A percentile compares a stretch with the other conserved stretches of the same genome.
Evolutionary conservation across 306 rosid species (phyloP).

Genomic region (Cyclanthera cordifolia): DNA sequence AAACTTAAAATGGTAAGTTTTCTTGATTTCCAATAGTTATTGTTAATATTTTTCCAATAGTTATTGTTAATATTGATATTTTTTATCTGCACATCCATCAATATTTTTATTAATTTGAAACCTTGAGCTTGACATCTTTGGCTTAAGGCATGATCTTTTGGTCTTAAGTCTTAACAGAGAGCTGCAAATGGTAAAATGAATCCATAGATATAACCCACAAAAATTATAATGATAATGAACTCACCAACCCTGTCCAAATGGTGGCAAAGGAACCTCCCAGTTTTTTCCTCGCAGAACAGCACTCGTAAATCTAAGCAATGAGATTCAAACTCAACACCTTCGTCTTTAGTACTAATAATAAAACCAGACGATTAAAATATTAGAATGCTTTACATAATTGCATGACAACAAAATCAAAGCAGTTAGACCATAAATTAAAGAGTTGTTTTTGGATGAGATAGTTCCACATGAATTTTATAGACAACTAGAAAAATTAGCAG

Average conservation of each 20-base stretch:
- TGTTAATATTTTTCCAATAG: neutral
- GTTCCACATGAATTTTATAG: neutral
- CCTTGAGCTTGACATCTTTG: neutral
- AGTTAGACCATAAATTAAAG: neutral
- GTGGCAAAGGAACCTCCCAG: conserved; percentile 94
- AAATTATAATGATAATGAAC: conserved; percentile 24
- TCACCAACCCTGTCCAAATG: conserved; percentile 96
- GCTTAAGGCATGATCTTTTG: neutral
- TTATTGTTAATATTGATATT: no score
- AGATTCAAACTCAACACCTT: conserved; percentile 16
- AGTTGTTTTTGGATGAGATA: neutral
- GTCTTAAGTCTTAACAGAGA: neutral
- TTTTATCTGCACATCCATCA: neutral
- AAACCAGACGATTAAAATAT: no score
- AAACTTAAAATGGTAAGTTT: neutral
- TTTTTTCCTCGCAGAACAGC: conserved; percentile 76
- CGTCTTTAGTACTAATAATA: no score
- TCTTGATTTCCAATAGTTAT: neutral
- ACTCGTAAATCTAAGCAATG: conserved; percentile 58
- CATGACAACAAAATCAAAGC: neutral
- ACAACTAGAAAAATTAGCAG: neutral
- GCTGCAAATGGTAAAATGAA: conserved; percentile 2
- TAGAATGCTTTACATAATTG: no score
- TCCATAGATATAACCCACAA: neutral
- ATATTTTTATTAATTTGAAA: neutral